phyloP scores from a whole-genome alignment of 331 rosid species.

The Ulmus americana region DNA sequence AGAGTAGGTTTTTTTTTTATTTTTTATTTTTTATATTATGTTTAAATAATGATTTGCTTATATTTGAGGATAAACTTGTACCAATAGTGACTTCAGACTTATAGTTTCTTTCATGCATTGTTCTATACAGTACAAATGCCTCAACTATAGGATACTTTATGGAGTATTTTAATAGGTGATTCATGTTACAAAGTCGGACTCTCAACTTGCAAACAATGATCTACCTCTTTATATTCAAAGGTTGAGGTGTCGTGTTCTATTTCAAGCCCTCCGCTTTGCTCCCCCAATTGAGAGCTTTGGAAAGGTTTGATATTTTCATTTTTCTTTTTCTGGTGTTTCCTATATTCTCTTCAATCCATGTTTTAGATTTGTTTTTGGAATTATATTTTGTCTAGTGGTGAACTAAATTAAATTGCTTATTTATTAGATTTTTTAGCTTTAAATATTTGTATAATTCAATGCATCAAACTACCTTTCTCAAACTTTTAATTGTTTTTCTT shows the following conservation, averaged over 20 bases:
- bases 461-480: not conserved
- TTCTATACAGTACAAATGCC: not conserved
- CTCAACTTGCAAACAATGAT: slow-evolving; percentile 87
- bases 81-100: too few species aligned
- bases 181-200: slow-evolving; percentile 86
- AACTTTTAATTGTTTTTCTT: too few species aligned
- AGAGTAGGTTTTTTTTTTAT: not conserved
- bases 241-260: slow-evolving; percentile 88
- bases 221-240: slow-evolving; percentile 80
- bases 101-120: too few species aligned
- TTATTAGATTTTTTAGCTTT: not conserved
- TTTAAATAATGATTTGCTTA: too few species aligned
- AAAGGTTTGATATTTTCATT: slow-evolving; percentile 52
- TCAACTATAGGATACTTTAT: slow-evolving; percentile 16
- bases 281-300: slow-evolving; percentile 72
- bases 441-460: not conserved
- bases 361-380: slow-evolving; percentile 16
- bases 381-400: not conserved
- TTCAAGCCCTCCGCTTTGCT: slow-evolving; percentile 78
- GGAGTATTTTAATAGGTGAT: slow-evolving; percentile 54
- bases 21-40: too few species aligned
- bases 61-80: too few species aligned
- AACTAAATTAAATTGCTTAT: slow-evolving; percentile 3
- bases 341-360: not conserved
- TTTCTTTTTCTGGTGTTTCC: not conserved